Evolutionary conservation across 495 filamentous ascomycete species (phyloP).

Genomic region (Rostrohypoxylon terebratum): DNA sequence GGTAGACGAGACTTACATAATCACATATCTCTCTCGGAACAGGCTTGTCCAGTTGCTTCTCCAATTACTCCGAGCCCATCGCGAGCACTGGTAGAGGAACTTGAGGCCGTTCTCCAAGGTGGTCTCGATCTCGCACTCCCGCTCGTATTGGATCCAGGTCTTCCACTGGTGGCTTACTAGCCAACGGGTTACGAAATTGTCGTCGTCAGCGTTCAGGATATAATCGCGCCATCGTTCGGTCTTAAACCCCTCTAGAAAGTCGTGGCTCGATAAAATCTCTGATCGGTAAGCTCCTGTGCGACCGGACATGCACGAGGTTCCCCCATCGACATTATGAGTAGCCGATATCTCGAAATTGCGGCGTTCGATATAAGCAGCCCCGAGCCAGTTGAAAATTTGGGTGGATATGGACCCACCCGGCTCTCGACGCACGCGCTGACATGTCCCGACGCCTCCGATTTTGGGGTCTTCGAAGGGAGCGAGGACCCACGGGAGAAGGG

Average conservation of each 20-base stretch:
- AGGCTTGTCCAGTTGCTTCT: constrained; percentile 70
- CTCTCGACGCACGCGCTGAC: constrained; percentile 59
- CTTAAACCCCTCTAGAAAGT: constrained; percentile 64
- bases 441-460: constrained; percentile 67
- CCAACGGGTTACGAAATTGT: constrained; percentile 77
- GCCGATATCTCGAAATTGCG: constrained; percentile 69
- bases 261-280: constrained; percentile 57
- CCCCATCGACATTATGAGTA: constrained; percentile 66
- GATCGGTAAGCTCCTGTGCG: constrained; percentile 63
- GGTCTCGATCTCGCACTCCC: constrained; percentile 68
- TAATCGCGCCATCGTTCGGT: constrained; percentile 67
- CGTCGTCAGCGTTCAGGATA: constrained; percentile 71
- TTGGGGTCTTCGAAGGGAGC: constrained; percentile 63
- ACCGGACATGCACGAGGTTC: constrained; percentile 67
- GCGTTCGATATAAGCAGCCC: constrained; percentile 64
- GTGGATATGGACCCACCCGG: constrained; percentile 46
- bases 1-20: constrained; percentile 57
- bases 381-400: constrained; percentile 65
- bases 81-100: constrained; percentile 69
- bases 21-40: constrained; percentile 63
- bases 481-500: constrained; percentile 60
- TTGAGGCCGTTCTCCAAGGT: constrained; percentile 67
- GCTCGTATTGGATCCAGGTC: constrained; percentile 71
- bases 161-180: constrained; percentile 66
- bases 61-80: constrained; percentile 75